These are phyloP conservation scores for Diaporthe ilicicola DNA, from an alignment of 2,329 filamentous ascomycete genomes.

Conservation along the genomic window DNA sequence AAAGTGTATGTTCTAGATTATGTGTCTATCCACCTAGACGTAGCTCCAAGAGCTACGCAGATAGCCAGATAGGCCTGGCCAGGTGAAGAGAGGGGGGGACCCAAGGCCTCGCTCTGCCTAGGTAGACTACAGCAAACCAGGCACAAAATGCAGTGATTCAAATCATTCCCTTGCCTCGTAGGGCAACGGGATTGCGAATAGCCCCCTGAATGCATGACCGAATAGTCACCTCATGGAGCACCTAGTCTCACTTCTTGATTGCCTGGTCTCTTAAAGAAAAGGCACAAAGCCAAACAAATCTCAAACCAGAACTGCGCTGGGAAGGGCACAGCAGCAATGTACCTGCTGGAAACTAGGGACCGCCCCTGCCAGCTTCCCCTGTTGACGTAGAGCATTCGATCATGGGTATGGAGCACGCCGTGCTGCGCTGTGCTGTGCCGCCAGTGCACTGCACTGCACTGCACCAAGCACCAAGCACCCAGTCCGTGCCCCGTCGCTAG, in stretches of 20 bases:
- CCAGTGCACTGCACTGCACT: neutral
- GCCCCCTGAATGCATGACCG: neutral
- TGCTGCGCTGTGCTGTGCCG: neutral
- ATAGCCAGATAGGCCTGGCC: neutral
- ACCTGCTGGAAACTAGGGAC: conserved; percentile 4
- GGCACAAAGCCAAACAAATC: neutral
- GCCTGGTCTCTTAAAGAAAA: neutral
- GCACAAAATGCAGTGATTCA: no score
- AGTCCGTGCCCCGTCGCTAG: conserved; percentile 24
- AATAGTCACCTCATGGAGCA: neutral
- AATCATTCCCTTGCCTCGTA: no score
- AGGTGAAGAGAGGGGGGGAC: neutral
- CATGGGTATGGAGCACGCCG: neutral
- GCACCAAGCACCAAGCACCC: neutral
- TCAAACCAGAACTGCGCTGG: neutral
- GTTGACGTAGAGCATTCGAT: conserved; percentile 23
- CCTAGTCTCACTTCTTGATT: neutral
- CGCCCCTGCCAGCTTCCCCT: conserved; percentile 9
- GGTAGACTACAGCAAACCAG: no score
- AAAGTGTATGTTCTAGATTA: neutral
- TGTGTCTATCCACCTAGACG: no score
- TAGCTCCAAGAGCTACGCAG: neutral
- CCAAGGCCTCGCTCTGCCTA: neutral
- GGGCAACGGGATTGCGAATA: no score
- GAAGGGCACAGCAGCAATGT: conserved; percentile 1